Conservation (phyloP, 2,329 filamentous ascomycete species). For the Fragosphaeria purpurea region DNA sequence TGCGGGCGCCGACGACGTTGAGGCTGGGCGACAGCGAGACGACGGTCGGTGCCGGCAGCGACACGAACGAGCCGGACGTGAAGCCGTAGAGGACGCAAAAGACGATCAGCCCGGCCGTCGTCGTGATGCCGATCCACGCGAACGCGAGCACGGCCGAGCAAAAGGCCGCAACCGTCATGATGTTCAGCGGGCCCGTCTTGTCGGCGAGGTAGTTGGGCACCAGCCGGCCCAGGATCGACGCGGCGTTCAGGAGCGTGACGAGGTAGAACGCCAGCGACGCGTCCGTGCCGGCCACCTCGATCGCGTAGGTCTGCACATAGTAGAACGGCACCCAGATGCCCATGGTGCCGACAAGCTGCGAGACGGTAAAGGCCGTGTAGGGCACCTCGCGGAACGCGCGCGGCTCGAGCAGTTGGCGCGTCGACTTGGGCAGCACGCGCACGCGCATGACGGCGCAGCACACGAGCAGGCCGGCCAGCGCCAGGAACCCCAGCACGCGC, state of each 20-base stretch:
- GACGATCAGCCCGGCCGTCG: slow-evolving; percentile 19
- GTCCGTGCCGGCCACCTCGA: neutral
- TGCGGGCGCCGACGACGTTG: slow-evolving; percentile 26
- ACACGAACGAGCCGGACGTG: slow-evolving; percentile 23
- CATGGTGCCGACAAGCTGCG: slow-evolving; percentile 4
- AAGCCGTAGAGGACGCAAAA: slow-evolving; percentile 24
- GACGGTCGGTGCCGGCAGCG: slow-evolving; percentile 29
- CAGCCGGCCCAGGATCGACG: slow-evolving; percentile 9
- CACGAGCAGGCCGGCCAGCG: slow-evolving; percentile 9
- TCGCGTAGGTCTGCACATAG: slow-evolving; percentile 8
- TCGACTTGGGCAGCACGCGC: slow-evolving; percentile 8
- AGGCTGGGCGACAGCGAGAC: slow-evolving; percentile 26
- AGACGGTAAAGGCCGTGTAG: slow-evolving; percentile 7
- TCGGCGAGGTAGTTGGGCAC: slow-evolving; percentile 7
- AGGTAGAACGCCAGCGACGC: slow-evolving; percentile 6
- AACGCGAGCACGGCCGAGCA: slow-evolving; percentile 4
- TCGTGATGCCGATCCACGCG: slow-evolving; percentile 18
- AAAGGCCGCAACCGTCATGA: slow-evolving; percentile 5
- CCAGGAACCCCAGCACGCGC: slow-evolving; percentile 12
- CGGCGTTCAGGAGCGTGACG: slow-evolving; percentile 10
- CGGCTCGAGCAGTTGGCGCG: neutral
- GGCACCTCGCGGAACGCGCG: slow-evolving; percentile 8
- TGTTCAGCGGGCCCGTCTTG: slow-evolving; percentile 5
- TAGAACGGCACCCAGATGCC: slow-evolving; percentile 9
- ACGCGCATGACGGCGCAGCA: slow-evolving; percentile 7